Percentiles rank a stretch among this genome's conserved stretches.
Evolutionary conservation across 2,329 filamentous ascomycete genomes (phyloP).

Genomic region (Allantophomopsis lycopodina): DNA sequence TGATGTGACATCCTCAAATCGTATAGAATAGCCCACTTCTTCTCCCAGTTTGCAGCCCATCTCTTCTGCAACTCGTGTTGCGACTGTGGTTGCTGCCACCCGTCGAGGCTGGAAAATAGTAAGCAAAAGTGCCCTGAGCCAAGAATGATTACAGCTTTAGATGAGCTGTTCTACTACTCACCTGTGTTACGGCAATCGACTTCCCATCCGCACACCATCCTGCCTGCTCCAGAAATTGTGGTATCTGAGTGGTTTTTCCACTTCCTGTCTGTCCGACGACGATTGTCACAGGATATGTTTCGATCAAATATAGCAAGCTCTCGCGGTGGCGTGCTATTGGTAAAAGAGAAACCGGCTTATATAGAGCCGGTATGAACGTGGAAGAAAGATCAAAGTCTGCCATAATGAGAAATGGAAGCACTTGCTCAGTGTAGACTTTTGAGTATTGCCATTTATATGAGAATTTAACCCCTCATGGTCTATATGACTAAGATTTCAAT

Average conservation of each 20-base stretch:
- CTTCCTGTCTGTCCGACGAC: slow-evolving; percentile 90
- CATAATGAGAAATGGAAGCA: slow-evolving; percentile 8
- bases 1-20: slow-evolving; percentile 84
- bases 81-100: slow-evolving; percentile 84
- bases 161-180: slow-evolving; percentile 25
- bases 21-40: slow-evolving; percentile 85
- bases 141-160: too few species aligned
- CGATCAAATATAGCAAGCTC: slow-evolving; percentile 71
- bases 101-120: slow-evolving; percentile 53
- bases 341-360: slow-evolving; percentile 72
- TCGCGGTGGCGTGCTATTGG: slow-evolving; percentile 78
- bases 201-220: slow-evolving; percentile 84
- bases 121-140: too few species aligned
- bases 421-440: too few species aligned
- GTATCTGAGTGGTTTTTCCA: slow-evolving; percentile 91
- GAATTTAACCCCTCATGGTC: not conserved
- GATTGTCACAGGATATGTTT: slow-evolving; percentile 73
- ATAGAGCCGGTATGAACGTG: slow-evolving; percentile 63
- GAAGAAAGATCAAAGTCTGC: slow-evolving; percentile 40
- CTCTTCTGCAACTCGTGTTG: slow-evolving; percentile 80
- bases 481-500: too few species aligned
- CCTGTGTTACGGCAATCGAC: slow-evolving; percentile 80
- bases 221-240: slow-evolving; percentile 75
- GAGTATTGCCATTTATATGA: too few species aligned
- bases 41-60: slow-evolving; percentile 75